phyloP scores from a whole-genome alignment of 495 filamentous ascomycete species.

The Lepidopterella palustris region DNA sequence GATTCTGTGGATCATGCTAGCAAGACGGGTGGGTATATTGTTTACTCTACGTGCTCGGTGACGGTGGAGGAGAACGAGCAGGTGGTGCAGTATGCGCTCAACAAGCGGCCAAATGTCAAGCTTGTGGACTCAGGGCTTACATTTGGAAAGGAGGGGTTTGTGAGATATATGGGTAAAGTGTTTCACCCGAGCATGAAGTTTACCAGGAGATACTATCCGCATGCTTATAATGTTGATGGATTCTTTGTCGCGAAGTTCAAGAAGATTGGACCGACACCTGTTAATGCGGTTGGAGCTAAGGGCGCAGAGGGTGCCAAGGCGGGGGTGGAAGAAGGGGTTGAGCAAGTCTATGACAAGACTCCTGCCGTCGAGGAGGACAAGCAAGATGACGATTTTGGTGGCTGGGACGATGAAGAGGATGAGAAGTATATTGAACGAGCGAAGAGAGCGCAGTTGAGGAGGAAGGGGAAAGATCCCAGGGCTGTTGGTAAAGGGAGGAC shows the following conservation, averaged over 20 bases:
- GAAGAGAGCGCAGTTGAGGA: conserved; percentile 50
- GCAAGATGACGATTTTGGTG: conserved; percentile 53
- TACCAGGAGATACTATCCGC: conserved; percentile 86
- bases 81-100: conserved; percentile 88
- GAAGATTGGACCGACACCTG: conserved; percentile 72
- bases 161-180: conserved; percentile 75
- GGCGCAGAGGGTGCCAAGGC: conserved; percentile 25
- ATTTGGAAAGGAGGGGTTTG: conserved; percentile 92
- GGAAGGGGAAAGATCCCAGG: conserved; percentile 63
- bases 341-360: conserved; percentile 43
- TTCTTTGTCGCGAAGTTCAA: conserved; percentile 98
- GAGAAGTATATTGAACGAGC: conserved; percentile 53
- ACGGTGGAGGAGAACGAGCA: conserved; percentile 90
- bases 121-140: conserved; percentile 86
- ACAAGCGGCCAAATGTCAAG: conserved; percentile 84
- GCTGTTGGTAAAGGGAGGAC: conserved; percentile 38
- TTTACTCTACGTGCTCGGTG: conserved; percentile 89
- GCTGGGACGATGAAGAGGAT: conserved; percentile 59
- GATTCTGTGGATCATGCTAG: conserved; percentile 82
- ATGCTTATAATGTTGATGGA: conserved; percentile 93
- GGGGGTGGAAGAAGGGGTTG: conserved; percentile 26
- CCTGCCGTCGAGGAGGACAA: conserved; percentile 42
- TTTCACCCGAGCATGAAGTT: conserved; percentile 81
- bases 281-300: conserved; percentile 43
- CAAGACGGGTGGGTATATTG: conserved; percentile 87